Evolutionary conservation across 176 grass and related monocot genomes (phyloP).

Genomic region (Bolboschoenus planiculmis): DNA sequence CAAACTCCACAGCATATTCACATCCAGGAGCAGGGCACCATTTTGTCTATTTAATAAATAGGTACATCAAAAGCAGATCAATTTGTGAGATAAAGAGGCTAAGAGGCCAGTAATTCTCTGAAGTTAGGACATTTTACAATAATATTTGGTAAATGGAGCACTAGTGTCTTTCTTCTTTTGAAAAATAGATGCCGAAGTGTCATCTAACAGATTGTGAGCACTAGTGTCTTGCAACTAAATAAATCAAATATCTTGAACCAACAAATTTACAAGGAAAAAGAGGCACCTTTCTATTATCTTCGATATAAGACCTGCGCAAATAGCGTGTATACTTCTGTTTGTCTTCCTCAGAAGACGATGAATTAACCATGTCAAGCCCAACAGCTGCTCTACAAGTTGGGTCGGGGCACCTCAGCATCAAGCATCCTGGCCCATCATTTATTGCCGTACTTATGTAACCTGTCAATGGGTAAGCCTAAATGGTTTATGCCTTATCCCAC

Average conservation of each 20-base stretch:
- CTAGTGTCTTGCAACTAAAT: neutral
- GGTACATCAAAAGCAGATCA: conserved; percentile 18
- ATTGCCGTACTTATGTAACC: conserved; percentile 97
- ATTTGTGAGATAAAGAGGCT: neutral
- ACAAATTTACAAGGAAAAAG: neutral
- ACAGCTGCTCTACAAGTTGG: conserved; percentile 79
- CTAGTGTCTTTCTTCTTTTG: neutral
- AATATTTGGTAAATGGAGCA: neutral
- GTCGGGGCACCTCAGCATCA: conserved; percentile 97
- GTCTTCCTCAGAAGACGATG: conserved; percentile 55
- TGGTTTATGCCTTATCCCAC: neutral
- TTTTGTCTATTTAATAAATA: conserved; percentile 67
- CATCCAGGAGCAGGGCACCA: conserved; percentile 99
- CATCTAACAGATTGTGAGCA: neutral
- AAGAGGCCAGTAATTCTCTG: neutral
- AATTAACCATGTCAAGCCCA: conserved; percentile 80
- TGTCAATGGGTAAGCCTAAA: conserved; percentile 31
- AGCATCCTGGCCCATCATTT: conserved; percentile 97
- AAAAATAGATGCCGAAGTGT: neutral
- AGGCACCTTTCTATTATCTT: conserved; percentile 96
- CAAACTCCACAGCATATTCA: conserved; percentile 90
- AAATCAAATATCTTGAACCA: neutral
- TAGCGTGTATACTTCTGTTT: conserved; percentile 79
- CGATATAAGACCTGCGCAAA: conserved; percentile 91
- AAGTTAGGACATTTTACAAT: neutral